Evolutionary conservation across 1,284 basidiomycete species (phyloP).

Genomic region (Anthracocystis setariae): DNA sequence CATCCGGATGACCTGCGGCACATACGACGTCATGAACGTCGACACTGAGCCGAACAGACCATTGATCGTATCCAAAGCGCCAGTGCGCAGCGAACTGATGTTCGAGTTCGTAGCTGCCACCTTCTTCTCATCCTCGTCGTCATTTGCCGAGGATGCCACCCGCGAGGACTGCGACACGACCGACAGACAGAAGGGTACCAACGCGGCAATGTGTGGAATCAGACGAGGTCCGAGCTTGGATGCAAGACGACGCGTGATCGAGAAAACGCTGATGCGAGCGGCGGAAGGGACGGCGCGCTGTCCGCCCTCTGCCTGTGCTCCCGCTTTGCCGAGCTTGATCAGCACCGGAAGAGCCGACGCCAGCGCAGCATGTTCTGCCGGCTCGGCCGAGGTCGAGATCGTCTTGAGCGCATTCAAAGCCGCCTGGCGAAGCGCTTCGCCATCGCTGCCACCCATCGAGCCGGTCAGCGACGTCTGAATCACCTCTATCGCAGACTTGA

Average conservation of each 20-base stretch:
- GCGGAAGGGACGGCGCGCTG: constrained; percentile 15
- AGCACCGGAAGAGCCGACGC: constrained; percentile 46
- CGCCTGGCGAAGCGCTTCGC: constrained; percentile 30
- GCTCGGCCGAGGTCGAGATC: constrained; percentile 23
- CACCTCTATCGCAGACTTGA: constrained; percentile 42
- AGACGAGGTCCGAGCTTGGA: constrained; percentile 58
- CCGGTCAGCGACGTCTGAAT: constrained; percentile 23
- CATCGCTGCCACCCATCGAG: constrained; percentile 21
- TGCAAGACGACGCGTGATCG: constrained; percentile 49
- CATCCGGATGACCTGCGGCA: constrained; percentile 36
- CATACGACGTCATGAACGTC: constrained; percentile 61
- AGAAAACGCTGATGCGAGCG: constrained; percentile 48
- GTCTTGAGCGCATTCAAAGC: constrained; percentile 55
- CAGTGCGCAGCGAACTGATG: constrained; percentile 36
- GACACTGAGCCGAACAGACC: constrained; percentile 56
- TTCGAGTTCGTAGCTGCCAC: constrained; percentile 26
- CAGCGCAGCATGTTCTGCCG: constrained; percentile 39
- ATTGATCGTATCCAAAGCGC: constrained; percentile 56
- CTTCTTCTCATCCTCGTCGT: constrained; percentile 7
- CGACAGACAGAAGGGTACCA: constrained; percentile 50
- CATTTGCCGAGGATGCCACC: constrained; percentile 8
- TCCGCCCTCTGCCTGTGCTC: constrained; percentile 22
- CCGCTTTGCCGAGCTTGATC: constrained; percentile 39
- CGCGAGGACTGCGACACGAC: constrained; percentile 16
- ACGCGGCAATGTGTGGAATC: constrained; percentile 58